Conservation (phyloP, 768 basidiomycete species). For the Calocera cornea region DNA sequence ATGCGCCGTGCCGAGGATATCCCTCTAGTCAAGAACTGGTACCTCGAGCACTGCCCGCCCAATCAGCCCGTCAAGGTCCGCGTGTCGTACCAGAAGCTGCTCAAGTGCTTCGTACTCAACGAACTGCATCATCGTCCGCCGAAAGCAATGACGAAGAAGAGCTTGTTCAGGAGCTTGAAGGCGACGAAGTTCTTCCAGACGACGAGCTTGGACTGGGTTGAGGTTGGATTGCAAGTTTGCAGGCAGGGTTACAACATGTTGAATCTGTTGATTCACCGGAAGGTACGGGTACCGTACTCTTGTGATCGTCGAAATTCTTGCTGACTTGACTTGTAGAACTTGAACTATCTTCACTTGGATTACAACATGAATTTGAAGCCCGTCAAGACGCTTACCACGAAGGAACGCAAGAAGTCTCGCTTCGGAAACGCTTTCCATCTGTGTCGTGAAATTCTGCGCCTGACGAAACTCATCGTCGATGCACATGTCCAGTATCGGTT, state of each 20-base stretch:
- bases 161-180: slow-evolving; percentile 87
- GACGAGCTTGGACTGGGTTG: slow-evolving; percentile 96
- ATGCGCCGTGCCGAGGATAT: slow-evolving; percentile 92
- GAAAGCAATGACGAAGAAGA: slow-evolving; percentile 97
- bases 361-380: slow-evolving; percentile 99
- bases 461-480: slow-evolving; percentile 97
- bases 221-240: slow-evolving; percentile 96
- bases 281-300: slow-evolving; percentile 35
- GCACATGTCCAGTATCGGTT: slow-evolving; percentile 97
- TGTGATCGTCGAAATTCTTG: not conserved
- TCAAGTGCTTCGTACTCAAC: slow-evolving; percentile 92
- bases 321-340: slow-evolving; percentile 37
- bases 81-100: slow-evolving; percentile 95
- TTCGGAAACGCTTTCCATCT: slow-evolving; percentile 99
- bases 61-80: slow-evolving; percentile 94
- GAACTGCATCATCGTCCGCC: slow-evolving; percentile 78
- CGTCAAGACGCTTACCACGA: slow-evolving; percentile 84
- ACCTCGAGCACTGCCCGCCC: slow-evolving; percentile 94
- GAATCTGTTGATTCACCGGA: slow-evolving; percentile 95
- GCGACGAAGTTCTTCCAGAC: slow-evolving; percentile 99
- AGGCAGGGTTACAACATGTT: slow-evolving; percentile 99
- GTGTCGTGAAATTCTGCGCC: slow-evolving; percentile 91
- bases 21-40: slow-evolving; percentile 96
- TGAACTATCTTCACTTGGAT: slow-evolving; percentile 89
- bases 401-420: slow-evolving; percentile 98